These are phyloP conservation scores for Lindgomyces ingoldianus DNA, from an alignment of 495 filamentous ascomycete species.

Conservation along the genomic window DNA sequence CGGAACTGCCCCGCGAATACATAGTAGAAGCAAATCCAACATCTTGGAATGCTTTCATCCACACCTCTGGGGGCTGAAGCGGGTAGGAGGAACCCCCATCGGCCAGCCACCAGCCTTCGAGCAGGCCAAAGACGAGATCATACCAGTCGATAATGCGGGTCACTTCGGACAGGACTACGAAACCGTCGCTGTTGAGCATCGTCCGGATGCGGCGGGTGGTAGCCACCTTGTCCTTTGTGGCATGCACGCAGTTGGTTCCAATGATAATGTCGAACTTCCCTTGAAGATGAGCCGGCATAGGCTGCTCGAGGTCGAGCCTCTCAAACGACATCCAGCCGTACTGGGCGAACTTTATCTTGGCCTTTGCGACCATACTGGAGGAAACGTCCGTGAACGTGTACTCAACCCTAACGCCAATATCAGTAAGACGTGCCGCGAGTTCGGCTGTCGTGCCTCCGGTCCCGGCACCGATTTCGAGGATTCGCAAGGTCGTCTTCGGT, in stretches of 20 bases:
- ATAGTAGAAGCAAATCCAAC: neutral
- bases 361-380: conserved; percentile 33
- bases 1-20: neutral
- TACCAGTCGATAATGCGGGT: conserved; percentile 39
- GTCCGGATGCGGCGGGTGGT: neutral
- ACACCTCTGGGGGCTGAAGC: neutral
- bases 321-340: conserved; percentile 25
- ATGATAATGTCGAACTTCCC: conserved; percentile 45
- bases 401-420: conserved; percentile 29
- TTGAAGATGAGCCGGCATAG: conserved; percentile 26
- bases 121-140: conserved; percentile 44
- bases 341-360: conserved; percentile 34
- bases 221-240: conserved; percentile 42
- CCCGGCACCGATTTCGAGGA: conserved; percentile 10
- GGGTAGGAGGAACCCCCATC: conserved; percentile 42
- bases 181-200: conserved; percentile 4
- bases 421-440: neutral
- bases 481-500: neutral
- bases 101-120: conserved; percentile 48
- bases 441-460: conserved; percentile 1
- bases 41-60: neutral
- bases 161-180: conserved; percentile 5
- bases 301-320: conserved; percentile 15
- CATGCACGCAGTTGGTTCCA: conserved; percentile 51
- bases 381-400: conserved; percentile 53